phyloP scores from a whole-genome alignment of 2,329 filamentous ascomycete genomes.

The Camillea tinctor region DNA sequence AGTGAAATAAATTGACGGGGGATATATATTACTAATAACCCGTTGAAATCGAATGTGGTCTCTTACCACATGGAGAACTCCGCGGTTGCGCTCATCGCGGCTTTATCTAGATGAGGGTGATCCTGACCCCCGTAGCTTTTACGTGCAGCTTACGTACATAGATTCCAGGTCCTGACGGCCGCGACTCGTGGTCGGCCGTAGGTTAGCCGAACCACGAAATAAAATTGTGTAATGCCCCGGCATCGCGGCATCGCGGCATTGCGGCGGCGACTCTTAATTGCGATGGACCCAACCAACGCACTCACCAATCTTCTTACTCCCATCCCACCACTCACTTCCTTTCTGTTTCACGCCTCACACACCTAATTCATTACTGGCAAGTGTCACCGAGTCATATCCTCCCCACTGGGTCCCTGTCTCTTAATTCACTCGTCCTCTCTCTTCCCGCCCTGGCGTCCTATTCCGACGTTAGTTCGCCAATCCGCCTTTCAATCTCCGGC shows the following conservation, averaged over 20 bases:
- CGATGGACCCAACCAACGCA: neutral
- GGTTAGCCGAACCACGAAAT: neutral
- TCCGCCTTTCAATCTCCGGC: slow-evolving; percentile 81
- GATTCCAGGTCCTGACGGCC: neutral
- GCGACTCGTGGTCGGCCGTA: neutral
- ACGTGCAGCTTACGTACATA: neutral
- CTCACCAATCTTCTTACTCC: neutral
- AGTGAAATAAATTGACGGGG: neutral
- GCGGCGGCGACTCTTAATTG: neutral
- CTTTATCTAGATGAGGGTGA: neutral
- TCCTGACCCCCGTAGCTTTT: neutral
- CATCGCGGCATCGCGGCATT: too few species aligned
- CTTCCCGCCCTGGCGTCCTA: slow-evolving; percentile 14
- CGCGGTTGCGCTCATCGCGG: neutral
- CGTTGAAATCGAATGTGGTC: neutral
- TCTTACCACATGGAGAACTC: neutral
- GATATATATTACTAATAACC: neutral
- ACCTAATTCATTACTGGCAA: neutral
- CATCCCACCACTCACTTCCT: too few species aligned
- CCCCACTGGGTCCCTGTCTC: neutral
- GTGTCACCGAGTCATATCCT: neutral
- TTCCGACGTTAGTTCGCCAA: slow-evolving; percentile 69
- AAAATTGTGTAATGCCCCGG: neutral
- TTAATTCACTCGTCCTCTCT: neutral
- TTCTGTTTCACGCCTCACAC: too few species aligned